Percentiles rank a stretch among this genome's conserved stretches.
phyloP scores from a whole-genome alignment of 2,329 filamentous ascomycete species.

The Periconia macrospinosa region DNA sequence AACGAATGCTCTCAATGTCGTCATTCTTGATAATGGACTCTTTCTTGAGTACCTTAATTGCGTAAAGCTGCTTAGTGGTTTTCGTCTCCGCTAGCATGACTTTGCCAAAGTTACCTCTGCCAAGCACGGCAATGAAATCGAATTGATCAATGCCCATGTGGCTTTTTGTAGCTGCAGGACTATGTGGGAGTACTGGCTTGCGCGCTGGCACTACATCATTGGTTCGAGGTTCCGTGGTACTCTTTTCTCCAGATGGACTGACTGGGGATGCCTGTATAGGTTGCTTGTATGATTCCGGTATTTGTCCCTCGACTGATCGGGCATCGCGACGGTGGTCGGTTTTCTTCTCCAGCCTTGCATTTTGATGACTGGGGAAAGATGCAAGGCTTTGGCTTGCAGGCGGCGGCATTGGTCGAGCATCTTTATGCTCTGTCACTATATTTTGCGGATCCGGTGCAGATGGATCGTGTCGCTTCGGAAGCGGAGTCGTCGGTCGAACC shows the following conservation, averaged over 20 bases:
- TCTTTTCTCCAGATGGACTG: conserved; percentile 51
- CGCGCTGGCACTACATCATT: conserved; percentile 22
- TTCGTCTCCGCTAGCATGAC: conserved; percentile 99
- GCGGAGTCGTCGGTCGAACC: conserved; percentile 55
- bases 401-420: conserved; percentile 12
- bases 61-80: conserved; percentile 85
- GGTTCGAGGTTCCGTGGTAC: conserved; percentile 67
- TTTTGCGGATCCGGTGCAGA: conserved; percentile 43
- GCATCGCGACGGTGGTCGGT: conserved; percentile 49
- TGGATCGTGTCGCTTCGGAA: conserved; percentile 47
- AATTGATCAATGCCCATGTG: conserved; percentile 97
- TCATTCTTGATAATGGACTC: conserved; percentile 99
- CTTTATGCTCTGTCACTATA: too few species aligned
- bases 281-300: conserved; percentile 37
- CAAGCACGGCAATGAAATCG: conserved; percentile 96
- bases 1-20: conserved; percentile 96
- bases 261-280: conserved; percentile 32
- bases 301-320: conserved; percentile 47
- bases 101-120: conserved; percentile 99
- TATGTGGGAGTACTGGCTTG: too few species aligned
- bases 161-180: conserved; percentile 65
- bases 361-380: conserved; percentile 29
- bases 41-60: conserved; percentile 99
- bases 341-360: conserved; percentile 41
- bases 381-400: conserved; percentile 33